A percentile compares a stretch with the other conserved stretches of the same genome.
Conservation (phyloP, 164 flowering plant genomes). For the Sextonia rubra region DNA sequence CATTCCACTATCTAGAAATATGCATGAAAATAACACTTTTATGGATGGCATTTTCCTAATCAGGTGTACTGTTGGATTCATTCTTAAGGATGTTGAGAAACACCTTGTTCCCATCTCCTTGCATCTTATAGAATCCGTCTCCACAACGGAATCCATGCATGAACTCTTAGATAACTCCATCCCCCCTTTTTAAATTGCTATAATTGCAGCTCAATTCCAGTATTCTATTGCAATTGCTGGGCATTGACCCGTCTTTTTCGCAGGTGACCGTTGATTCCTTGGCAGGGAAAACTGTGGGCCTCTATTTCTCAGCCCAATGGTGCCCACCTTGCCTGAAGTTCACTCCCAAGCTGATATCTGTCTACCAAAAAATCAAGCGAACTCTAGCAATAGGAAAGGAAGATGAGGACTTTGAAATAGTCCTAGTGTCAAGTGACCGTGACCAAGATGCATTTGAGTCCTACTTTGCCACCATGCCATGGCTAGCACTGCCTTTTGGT, state of each 20-base stretch:
- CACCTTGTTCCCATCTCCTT: no score
- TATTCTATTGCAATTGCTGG: no score
- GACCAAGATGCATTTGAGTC: conserved; percentile 36
- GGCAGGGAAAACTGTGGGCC: conserved; percentile 69
- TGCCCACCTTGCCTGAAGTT: conserved; percentile 60
- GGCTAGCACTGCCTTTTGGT: conserved; percentile 70
- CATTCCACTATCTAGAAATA: no score
- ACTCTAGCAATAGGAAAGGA: background rate
- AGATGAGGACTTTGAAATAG: conserved; percentile 51
- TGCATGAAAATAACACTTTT: no score
- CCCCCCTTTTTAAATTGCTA: background rate
- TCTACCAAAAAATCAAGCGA: conserved; percentile 52
- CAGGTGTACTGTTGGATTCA: no score
- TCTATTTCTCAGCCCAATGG: conserved; percentile 76
- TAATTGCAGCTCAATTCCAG: background rate
- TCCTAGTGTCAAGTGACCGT: conserved; percentile 54
- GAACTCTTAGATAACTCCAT: no score
- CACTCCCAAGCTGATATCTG: conserved; percentile 52
- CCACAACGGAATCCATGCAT: no score
- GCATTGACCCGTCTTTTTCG: background rate
- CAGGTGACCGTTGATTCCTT: conserved; percentile 38
- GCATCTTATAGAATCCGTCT: no score
- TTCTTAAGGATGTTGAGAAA: no score
- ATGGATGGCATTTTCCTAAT: no score
- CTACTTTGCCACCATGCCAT: conserved; percentile 63